Evolutionary conservation across 805 yeast species (phyloP).

Genomic region (Danielozyma ontarioensis): DNA sequence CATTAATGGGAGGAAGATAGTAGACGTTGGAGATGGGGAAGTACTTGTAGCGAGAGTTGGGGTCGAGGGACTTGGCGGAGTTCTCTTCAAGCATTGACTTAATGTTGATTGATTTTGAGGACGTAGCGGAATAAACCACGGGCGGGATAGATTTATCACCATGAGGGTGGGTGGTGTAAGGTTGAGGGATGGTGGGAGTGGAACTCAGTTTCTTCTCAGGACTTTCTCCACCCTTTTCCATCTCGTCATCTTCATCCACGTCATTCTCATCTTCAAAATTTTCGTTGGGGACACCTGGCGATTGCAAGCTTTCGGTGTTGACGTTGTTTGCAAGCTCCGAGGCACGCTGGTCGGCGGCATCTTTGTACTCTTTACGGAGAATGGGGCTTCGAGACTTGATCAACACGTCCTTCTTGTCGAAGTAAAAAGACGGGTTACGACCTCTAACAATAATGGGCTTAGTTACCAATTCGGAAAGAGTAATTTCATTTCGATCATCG

Average conservation of each 20-base stretch:
- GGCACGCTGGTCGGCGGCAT: neutral
- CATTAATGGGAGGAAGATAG: slow-evolving; percentile 51
- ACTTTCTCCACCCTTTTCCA: slow-evolving; percentile 1
- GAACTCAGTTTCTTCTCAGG: neutral
- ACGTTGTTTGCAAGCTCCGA: neutral
- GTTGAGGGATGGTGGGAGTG: neutral
- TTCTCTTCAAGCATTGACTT: slow-evolving; percentile 3
- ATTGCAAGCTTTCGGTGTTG: no score
- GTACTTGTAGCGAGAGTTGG: slow-evolving; percentile 34
- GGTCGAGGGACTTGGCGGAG: no score
- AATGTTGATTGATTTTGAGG: slow-evolving; percentile 2
- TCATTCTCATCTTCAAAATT: neutral
- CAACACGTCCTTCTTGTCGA: slow-evolving; percentile 45
- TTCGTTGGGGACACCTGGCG: neutral
- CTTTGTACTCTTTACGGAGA: slow-evolving; percentile 4
- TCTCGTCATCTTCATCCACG: slow-evolving; percentile 1
- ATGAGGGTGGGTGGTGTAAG: neutral
- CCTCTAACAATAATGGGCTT: slow-evolving; percentile 56
- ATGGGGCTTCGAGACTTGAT: slow-evolving; percentile 22
- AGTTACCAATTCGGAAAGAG: slow-evolving; percentile 8
- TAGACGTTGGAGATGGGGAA: slow-evolving; percentile 48
- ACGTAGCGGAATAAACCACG: neutral
- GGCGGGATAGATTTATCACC: neutral
- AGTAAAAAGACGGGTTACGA: slow-evolving; percentile 56
- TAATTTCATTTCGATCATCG: neutral